Base-by-base conservation (phyloP, 2,329 filamentous ascomycete species). In the Stachybotrys chartarum region DNA sequence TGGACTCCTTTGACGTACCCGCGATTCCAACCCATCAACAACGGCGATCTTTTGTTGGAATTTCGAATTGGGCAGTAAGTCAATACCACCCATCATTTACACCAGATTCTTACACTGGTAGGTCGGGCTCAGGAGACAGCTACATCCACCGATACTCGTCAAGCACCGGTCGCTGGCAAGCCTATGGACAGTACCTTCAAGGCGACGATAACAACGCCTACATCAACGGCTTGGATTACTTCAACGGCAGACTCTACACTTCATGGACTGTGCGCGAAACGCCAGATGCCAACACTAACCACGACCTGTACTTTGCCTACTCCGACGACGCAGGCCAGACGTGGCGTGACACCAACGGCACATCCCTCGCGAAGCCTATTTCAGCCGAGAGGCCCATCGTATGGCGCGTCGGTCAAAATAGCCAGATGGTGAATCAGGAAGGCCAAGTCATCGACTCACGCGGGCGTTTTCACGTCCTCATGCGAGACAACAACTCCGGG, bases 371-470 rank as follows among this genome's bases (percentile, higher is more conserved):
- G 12, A 47, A 42, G 31, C 54, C 56, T 16, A 58, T 58, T 24
- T 48, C 53, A 17, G 50, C 52, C 3, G 51, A 55, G 24, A 51
- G n/a, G 8, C 48, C 53, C 18, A 14, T 61, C 7, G 56, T 59
- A n/a, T 58, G 53, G 45, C 44, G 54, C 10, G 53, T 62, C 18
- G 56, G 59, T 2, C 58, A 61, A 50, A 55, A 56, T 50, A 58
- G 56, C 54, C 58, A 57, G 7, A 57, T 61, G 50, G 55, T 62
- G n/a, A 62, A 62, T 54, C 60, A 62, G 52, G 60, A 62, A 52
- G 57, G 56, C 7, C 60, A 62, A 55, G 52, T 58, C 24, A 51
- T 62, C 14, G 56, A 58, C 30, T 50, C 55, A 5, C 12, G 32
- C 12, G 60, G 60, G 7, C 52, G 57, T 12, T 58, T 61, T 30